Evolutionary conservation across 1,284 basidiomycete species (phyloP).

Genomic region (Somion occarium): DNA sequence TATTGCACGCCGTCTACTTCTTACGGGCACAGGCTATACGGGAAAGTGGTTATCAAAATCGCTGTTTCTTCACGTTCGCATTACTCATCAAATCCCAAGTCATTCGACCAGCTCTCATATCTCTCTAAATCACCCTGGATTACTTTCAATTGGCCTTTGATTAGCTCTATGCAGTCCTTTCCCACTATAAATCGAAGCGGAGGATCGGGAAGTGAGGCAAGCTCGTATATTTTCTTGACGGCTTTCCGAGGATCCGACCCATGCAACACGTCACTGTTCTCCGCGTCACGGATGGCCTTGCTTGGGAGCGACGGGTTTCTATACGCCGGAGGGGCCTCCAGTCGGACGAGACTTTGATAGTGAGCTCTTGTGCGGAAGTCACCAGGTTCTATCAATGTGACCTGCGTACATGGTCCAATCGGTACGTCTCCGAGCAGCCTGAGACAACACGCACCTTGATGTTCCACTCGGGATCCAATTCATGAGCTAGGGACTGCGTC

Average conservation of each 20-base stretch:
- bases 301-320: neutral
- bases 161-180: no score
- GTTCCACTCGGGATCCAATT: constrained; percentile 27
- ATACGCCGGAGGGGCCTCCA: constrained; percentile 7
- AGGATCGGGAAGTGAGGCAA: constrained; percentile 1
- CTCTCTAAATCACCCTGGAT: neutral
- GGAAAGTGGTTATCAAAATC: no score
- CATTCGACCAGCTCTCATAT: constrained; percentile 5
- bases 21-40: no score
- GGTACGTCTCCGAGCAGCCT: neutral
- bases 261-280: neutral
- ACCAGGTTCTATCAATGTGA: neutral
- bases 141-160: neutral
- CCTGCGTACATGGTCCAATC: neutral
- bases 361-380: neutral
- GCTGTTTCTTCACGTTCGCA: no score
- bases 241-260: constrained; percentile 3
- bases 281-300: neutral
- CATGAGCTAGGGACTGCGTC: constrained; percentile 18
- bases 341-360: neutral
- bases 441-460: constrained; percentile 20
- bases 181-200: constrained; percentile 7
- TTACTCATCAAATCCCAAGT: no score
- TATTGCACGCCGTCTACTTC: no score
- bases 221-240: constrained; percentile 8